Evolutionary conservation across 106 monocot species (phyloP).

Genomic region (Dioscorea dumetorum): DNA sequence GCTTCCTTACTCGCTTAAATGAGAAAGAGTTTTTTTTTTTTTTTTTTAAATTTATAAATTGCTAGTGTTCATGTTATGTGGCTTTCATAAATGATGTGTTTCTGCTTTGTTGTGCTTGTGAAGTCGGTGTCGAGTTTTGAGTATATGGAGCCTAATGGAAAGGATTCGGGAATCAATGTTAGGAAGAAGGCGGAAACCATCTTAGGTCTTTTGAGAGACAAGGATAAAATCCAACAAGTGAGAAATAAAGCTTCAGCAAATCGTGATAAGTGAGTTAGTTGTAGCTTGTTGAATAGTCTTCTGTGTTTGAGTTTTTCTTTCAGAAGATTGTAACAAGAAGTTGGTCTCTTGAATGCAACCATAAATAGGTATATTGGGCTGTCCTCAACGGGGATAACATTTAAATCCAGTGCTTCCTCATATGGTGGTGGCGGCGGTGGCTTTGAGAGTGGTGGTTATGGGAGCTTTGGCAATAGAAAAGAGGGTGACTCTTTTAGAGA

Average conservation of each 20-base stretch:
- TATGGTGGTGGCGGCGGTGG: slow-evolving; percentile 29
- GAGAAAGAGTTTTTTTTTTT: neutral
- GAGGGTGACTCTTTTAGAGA: slow-evolving; percentile 44
- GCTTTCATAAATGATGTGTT: neutral
- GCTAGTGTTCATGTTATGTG: no score
- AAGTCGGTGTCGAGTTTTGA: slow-evolving; percentile 80
- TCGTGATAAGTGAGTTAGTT: slow-evolving; percentile 75
- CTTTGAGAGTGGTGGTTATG: slow-evolving; percentile 33
- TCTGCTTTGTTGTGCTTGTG: slow-evolving; percentile 16
- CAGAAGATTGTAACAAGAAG: no score
- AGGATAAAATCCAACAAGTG: slow-evolving; percentile 72
- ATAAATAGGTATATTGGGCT: slow-evolving; percentile 75
- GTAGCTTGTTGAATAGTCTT: neutral
- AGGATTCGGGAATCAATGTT: slow-evolving; percentile 83
- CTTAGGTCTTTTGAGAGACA: slow-evolving; percentile 56
- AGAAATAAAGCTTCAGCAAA: slow-evolving; percentile 80
- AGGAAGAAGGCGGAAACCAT: slow-evolving; percentile 84
- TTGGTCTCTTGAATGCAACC: slow-evolving; percentile 5
- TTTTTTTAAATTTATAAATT: neutral
- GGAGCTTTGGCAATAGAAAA: slow-evolving; percentile 30
- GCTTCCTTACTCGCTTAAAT: slow-evolving; percentile 2
- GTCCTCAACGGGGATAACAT: slow-evolving; percentile 70
- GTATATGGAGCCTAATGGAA: slow-evolving; percentile 87
- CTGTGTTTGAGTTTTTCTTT: neutral
- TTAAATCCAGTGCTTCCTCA: slow-evolving; percentile 58